phyloP scores from a whole-genome alignment of 2,329 filamentous ascomycete genomes.

The Aspergillus neotritici region DNA sequence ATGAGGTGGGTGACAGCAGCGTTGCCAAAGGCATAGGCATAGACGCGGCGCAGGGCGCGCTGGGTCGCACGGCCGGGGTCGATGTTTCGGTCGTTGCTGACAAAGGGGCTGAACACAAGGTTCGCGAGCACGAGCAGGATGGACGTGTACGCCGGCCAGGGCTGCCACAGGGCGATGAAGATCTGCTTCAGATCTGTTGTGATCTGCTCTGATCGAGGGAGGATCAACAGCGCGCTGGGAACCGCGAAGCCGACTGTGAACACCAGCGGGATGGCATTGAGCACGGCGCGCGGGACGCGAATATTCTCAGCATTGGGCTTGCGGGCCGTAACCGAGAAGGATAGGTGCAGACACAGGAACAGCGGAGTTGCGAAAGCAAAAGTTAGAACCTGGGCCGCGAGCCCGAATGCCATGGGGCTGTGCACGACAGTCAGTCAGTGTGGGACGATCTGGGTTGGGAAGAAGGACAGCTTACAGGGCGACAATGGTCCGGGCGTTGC shows the following conservation, averaged over 20 bases:
- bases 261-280: constrained; percentile 36
- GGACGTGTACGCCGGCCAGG: constrained; percentile 45
- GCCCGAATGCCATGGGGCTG: constrained; percentile 36
- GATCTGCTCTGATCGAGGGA: constrained; percentile 38
- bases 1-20: constrained; percentile 39
- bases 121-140: constrained; percentile 33
- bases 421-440: constrained; percentile 5
- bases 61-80: constrained; percentile 22
- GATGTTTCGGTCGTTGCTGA: constrained; percentile 17
- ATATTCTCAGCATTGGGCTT: constrained; percentile 33
- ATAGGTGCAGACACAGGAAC: constrained; percentile 40
- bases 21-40: constrained; percentile 38
- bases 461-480: constrained; percentile 35
- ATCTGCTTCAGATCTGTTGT: constrained; percentile 42
- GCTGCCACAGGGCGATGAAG: constrained; percentile 47
- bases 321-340: constrained; percentile 36
- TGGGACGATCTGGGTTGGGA: constrained; percentile 3
- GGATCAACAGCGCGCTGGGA: constrained; percentile 40
- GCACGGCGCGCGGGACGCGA: constrained; percentile 26
- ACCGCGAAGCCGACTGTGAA: constrained; percentile 41
- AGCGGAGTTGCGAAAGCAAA: constrained; percentile 44
- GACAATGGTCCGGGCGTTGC: constrained; percentile 38
- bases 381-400: constrained; percentile 39
- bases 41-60: constrained; percentile 34
- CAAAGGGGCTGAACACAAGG: constrained; percentile 19